Evolutionary conservation across 2,329 filamentous ascomycete genomes (phyloP).

Genomic region (Cytospora piceicola): DNA sequence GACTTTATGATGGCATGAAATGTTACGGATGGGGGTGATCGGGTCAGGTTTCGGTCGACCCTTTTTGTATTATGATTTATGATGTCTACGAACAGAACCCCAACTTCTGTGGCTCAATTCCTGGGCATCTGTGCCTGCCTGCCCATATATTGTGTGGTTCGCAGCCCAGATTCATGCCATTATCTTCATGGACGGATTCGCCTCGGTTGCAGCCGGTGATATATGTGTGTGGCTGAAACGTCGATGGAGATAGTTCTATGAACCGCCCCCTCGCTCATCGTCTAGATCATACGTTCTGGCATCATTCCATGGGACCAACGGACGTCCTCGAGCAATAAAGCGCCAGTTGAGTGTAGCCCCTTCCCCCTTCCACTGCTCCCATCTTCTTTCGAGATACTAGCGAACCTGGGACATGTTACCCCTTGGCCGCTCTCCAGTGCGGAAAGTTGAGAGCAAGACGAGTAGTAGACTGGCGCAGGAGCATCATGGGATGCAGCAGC

Average conservation of each 20-base stretch:
- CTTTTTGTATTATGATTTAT: slow-evolving; percentile 8
- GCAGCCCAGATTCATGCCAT: too few species aligned
- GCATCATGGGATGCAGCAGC: not conserved
- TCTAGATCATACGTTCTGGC: not conserved
- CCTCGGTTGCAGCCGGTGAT: too few species aligned
- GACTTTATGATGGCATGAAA: slow-evolving; percentile 16
- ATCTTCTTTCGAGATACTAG: too few species aligned
- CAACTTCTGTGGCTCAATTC: not conserved
- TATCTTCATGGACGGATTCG: too few species aligned
- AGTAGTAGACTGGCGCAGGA: not conserved
- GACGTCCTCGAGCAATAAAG: not conserved
- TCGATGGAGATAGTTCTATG: not conserved
- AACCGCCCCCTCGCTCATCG: not conserved
- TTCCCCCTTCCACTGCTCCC: too few species aligned
- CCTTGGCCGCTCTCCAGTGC: too few species aligned
- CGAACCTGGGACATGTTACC: too few species aligned
- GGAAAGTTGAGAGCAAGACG: too few species aligned
- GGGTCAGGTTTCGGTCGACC: not conserved
- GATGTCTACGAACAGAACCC: slow-evolving; percentile 4
- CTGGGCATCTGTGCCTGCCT: not conserved
- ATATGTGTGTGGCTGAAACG: not conserved
- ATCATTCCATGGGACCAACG: not conserved
- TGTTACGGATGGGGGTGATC: not conserved
- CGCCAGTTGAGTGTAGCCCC: not conserved
- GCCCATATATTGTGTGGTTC: not conserved